Evolutionary conservation across 2,329 filamentous ascomycete genomes (phyloP).

Genomic region (Blastomyces parvus): DNA sequence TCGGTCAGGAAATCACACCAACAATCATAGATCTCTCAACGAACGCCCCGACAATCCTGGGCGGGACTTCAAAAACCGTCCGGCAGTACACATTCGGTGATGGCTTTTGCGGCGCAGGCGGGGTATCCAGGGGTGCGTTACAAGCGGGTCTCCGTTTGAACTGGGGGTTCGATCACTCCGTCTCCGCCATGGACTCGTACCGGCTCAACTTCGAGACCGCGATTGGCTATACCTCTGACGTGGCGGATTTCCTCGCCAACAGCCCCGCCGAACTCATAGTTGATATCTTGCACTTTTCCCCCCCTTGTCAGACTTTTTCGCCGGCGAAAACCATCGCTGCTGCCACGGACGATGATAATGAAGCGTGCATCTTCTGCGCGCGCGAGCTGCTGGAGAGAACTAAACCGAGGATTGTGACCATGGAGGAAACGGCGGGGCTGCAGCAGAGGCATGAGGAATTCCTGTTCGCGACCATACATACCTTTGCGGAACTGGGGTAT

Average conservation of each 20-base stretch:
- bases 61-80: not conserved
- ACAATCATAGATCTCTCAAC: constrained; percentile 19
- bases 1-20: not conserved
- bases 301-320: constrained; percentile 69
- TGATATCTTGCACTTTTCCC: constrained; percentile 65
- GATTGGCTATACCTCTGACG: constrained; percentile 28
- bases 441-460: constrained; percentile 45
- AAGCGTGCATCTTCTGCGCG: constrained; percentile 43
- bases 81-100: constrained; percentile 58
- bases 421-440: constrained; percentile 72
- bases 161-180: constrained; percentile 56
- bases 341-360: constrained; percentile 57
- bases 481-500: constrained; percentile 57
- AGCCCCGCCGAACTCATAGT: constrained; percentile 35
- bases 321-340: constrained; percentile 54
- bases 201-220: constrained; percentile 45
- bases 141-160: constrained; percentile 49
- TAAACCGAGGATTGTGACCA: constrained; percentile 59
- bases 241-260: constrained; percentile 39
- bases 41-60: constrained; percentile 27
- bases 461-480: constrained; percentile 52
- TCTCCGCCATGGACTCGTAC: constrained; percentile 50
- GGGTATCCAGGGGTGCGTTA: constrained; percentile 55
- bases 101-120: constrained; percentile 63
- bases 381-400: constrained; percentile 47